phyloP scores from a whole-genome alignment of 352 stramenopile species.

The Globisporangium spiculum region DNA sequence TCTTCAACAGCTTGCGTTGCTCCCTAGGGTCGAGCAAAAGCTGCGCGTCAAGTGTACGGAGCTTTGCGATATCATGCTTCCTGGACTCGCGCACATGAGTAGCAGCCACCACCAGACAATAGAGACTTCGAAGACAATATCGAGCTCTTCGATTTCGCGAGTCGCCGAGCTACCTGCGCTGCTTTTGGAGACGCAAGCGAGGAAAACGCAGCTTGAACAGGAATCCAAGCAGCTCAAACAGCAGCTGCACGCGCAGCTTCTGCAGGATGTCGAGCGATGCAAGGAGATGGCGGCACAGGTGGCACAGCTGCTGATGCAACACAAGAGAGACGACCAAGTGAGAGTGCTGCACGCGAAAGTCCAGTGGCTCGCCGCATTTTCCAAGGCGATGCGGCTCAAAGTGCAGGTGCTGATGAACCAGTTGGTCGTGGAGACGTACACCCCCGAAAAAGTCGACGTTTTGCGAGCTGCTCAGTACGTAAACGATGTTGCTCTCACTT shows the following conservation, averaged over 20 bases:
- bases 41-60: slow-evolving; percentile 28
- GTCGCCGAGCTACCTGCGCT: slow-evolving; percentile 34
- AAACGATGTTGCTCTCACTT: neutral
- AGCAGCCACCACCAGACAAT: neutral
- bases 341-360: slow-evolving; percentile 29
- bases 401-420: slow-evolving; percentile 29
- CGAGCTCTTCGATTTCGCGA: slow-evolving; percentile 13
- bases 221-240: slow-evolving; percentile 11
- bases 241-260: slow-evolving; percentile 17
- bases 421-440: slow-evolving; percentile 34
- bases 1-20: slow-evolving; percentile 22
- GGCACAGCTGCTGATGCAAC: slow-evolving; percentile 22
- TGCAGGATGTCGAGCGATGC: slow-evolving; percentile 22
- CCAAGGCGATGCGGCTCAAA: slow-evolving; percentile 25
- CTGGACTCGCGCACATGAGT: slow-evolving; percentile 19
- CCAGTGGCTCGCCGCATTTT: slow-evolving; percentile 29
- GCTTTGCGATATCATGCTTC: slow-evolving; percentile 32
- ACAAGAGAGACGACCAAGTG: slow-evolving; percentile 35
- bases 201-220: slow-evolving; percentile 14
- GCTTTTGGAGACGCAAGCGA: slow-evolving; percentile 29
- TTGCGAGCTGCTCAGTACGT: slow-evolving; percentile 27
- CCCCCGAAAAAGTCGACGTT: slow-evolving; percentile 17
- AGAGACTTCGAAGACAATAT: neutral
- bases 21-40: slow-evolving; percentile 30
- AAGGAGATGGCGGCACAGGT: slow-evolving; percentile 24